Conservation (phyloP, 2,329 filamentous ascomycete genomes). For the Cordyceps tenuipes region DNA sequence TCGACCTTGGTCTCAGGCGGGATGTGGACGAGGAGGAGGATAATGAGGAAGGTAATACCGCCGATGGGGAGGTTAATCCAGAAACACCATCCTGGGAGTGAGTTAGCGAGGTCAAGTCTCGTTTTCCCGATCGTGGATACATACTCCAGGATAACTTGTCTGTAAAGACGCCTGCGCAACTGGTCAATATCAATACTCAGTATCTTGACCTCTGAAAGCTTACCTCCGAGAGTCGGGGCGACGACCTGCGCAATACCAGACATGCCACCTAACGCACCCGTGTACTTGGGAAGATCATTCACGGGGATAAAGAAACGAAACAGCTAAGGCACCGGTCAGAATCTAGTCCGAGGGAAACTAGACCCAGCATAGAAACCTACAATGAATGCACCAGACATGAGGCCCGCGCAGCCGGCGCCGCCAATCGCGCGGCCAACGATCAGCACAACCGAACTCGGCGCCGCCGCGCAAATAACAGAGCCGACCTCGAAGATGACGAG, state of each 20-base stretch:
- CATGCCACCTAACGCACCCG: constrained; percentile 28
- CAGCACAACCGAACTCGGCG: constrained; percentile 13
- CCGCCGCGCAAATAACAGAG: constrained; percentile 11
- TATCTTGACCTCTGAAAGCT: not conserved
- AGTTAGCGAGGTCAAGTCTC: not conserved
- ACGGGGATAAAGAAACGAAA: constrained; percentile 5
- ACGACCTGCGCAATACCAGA: constrained; percentile 27
- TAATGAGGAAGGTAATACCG: constrained; percentile 15
- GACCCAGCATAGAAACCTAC: not conserved
- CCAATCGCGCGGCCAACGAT: constrained; percentile 16
- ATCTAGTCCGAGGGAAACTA: not conserved
- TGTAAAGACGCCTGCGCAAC: not conserved
- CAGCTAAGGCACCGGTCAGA: not conserved
- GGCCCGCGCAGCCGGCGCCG: constrained; percentile 13
- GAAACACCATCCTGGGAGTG: constrained; percentile 16
- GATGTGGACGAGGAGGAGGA: constrained; percentile 19
- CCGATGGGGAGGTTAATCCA: constrained; percentile 23
- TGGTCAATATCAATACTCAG: not conserved
- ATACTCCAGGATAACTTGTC: not conserved
- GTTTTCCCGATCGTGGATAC: not conserved
- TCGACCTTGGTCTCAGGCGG: not conserved
- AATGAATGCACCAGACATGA: constrained; percentile 10
- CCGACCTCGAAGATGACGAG: constrained; percentile 30
- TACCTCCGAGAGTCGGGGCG: constrained; percentile 12
- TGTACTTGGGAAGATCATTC: constrained; percentile 26